phyloP scores from a whole-genome alignment of 2,329 filamentous ascomycete genomes.

The Colletotrichum cereale region DNA sequence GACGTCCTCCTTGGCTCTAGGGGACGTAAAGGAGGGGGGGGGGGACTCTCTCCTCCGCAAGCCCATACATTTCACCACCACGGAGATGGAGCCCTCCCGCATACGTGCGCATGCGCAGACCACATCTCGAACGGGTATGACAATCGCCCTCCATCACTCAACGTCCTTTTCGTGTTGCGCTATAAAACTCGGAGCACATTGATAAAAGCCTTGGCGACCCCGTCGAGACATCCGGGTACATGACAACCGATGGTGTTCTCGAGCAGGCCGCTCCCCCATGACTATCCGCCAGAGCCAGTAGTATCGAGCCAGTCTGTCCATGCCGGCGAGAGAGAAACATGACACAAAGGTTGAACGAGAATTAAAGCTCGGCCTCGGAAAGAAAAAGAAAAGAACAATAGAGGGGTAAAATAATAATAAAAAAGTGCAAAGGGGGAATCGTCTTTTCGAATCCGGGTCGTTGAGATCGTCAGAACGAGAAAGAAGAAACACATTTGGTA shows the following conservation, averaged over 20 bases:
- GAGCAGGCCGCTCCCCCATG: not conserved
- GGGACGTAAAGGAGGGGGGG: not conserved
- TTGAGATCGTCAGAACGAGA: slow-evolving; percentile 38
- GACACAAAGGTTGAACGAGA: not conserved
- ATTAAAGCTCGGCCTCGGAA: slow-evolving; percentile 31
- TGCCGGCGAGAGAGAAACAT: slow-evolving; percentile 1
- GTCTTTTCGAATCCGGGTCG: slow-evolving; percentile 41
- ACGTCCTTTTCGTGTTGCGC: slow-evolving; percentile 39
- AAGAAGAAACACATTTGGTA: slow-evolving; percentile 41
- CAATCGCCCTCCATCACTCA: slow-evolving; percentile 31
- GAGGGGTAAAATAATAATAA: slow-evolving; percentile 34
- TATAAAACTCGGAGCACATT: slow-evolving; percentile 35
- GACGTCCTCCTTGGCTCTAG: slow-evolving; percentile 7
- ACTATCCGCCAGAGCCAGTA: slow-evolving; percentile 20
- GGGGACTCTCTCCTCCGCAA: not conserved
- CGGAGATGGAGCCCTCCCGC: not conserved
- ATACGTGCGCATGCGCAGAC: slow-evolving; percentile 16
- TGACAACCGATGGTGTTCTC: not conserved
- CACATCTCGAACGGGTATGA: slow-evolving; percentile 23
- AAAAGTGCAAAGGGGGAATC: slow-evolving; percentile 41
- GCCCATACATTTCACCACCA: slow-evolving; percentile 16
- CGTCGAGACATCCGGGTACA: slow-evolving; percentile 2
- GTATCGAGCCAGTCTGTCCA: slow-evolving; percentile 9
- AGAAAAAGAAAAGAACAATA: slow-evolving; percentile 19
- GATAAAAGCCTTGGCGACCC: slow-evolving; percentile 2